Evolutionary conservation across 2,329 filamentous ascomycete genomes (phyloP), one percentile per base, ranked within the genome.

Genomic region (Pezicula rhizophila): DNA sequence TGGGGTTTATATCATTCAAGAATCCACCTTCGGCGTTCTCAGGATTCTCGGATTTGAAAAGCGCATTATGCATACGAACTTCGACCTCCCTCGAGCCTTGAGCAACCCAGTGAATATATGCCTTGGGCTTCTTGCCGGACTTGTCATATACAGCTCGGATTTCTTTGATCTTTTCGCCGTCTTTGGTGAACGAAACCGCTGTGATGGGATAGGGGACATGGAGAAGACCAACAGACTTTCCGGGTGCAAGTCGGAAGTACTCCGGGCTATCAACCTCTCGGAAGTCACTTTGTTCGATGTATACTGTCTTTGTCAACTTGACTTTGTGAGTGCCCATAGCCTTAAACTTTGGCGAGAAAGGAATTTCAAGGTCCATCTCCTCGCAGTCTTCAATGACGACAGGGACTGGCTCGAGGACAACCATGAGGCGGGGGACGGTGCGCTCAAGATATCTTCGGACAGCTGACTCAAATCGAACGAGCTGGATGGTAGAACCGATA

Each of bases 71-170:
- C 42, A 93, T 76, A 51, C 91, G 85, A 38, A 82, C 87, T 66
- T 91, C 86, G 11, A 85, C 84, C 56, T 82, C 81, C 12, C 76
- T 76, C 0, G 84, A 78, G 1, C 80, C 84, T 35, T 82, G 80
- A 5, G 83, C 81, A 5, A 96, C 87, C 92, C 92, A 96, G 64
- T 96, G 90, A 64, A 96, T 95, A 63, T 82, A 88, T 1, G 89
- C 84, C 71, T 95, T 92, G 38, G 85, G 81, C 59, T 82, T 79
- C 62, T 84, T 82, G 15, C 76, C 79, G 52, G 88, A 85, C 51
- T 85, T 86, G 53, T 88, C 85, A 47, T 83, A 83, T 17, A 76
- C 75, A 12, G 85, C 86, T 28, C 76, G 75, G 51, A 92, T 78
- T 56, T 82, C 78, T 1, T 73, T 83, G 39, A 92, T 78, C 50